Evolutionary conservation across 2,329 filamentous ascomycete species (phyloP).

Genomic region (Ceratocystis colombiana): DNA sequence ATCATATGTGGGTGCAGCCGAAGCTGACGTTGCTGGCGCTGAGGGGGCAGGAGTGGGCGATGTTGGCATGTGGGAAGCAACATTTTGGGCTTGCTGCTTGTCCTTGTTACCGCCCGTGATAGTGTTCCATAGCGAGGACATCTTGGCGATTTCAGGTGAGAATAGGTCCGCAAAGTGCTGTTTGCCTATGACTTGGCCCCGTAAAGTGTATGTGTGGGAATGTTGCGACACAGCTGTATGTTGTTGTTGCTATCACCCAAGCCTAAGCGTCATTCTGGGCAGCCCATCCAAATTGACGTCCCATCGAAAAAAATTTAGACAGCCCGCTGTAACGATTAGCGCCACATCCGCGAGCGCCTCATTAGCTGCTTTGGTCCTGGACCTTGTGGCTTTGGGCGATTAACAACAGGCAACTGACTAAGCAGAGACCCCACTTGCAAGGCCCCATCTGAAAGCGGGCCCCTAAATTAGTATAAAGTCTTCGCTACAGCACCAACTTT

Average conservation of each 20-base stretch:
- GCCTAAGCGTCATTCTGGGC: slow-evolving; percentile 15
- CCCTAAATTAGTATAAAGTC: slow-evolving; percentile 25
- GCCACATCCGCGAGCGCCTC: slow-evolving; percentile 21
- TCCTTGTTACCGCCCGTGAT: slow-evolving; percentile 49
- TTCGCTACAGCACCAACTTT: slow-evolving; percentile 19
- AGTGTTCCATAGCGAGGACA: slow-evolving; percentile 52
- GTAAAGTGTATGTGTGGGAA: not conserved
- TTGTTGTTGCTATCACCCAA: slow-evolving; percentile 5
- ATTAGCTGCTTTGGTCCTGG: not conserved
- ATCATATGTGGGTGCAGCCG: slow-evolving; percentile 54
- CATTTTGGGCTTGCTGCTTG: slow-evolving; percentile 36
- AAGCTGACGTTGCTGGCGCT: slow-evolving; percentile 41
- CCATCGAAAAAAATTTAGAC: slow-evolving; percentile 23
- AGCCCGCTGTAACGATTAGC: slow-evolving; percentile 9
- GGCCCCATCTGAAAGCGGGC: slow-evolving; percentile 18
- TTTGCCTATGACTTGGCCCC: not conserved
- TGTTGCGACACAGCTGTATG: slow-evolving; percentile 14
- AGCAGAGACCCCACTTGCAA: slow-evolving; percentile 18
- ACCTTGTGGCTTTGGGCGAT: not conserved
- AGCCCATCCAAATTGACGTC: slow-evolving; percentile 3
- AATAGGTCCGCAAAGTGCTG: slow-evolving; percentile 4
- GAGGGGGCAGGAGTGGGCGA: slow-evolving; percentile 30
- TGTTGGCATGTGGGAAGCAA: slow-evolving; percentile 23
- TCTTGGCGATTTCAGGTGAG: slow-evolving; percentile 29
- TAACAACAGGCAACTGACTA: slow-evolving; percentile 13